Base-by-base conservation (phyloP, 306 rosid genomes). In the Cucurbita maxima region DNA sequence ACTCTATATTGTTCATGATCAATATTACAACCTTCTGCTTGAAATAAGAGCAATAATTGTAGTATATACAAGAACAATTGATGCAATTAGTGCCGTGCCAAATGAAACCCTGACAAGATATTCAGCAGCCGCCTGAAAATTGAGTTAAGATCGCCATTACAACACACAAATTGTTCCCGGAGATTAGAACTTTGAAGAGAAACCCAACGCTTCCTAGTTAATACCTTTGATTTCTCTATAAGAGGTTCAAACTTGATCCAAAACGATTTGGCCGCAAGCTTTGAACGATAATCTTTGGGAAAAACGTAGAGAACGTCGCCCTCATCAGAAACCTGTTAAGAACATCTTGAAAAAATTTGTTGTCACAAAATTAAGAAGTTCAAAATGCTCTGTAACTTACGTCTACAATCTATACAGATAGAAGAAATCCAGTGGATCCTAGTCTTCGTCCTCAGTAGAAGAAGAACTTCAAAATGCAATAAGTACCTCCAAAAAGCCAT, bases 61-160 rank as follows among this genome's bases (percentile, higher is more conserved):
- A 48, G 99, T 91, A 78, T 89, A 94, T 84, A 94, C 99, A 81
- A 94, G 79, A 83, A 94, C 89, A 72, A 94, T 89, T 16, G 99
- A 94, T 25, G 92, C 99, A 76, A 91, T 89, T 15, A 94, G 85
- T 25, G 97, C 96, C 22, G 97, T 94, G 56, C 99, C 99, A 84
- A 94, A 94, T 13, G 99, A 88, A 79, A 94, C 97, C 85, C 99
- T 85, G 15, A 90, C 89, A 77, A 94, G 63, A 84, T 94, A 94
- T 86, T 88, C 97, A 6, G 84, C 84, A 7, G 88, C 82, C 1
- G 88, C 91, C 99, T 94, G 85, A 74, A 88, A 79, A 79, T 75
- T 68, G 51, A 77, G 74, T 9, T 74, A 41, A 59, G 50, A 20
- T 34, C 52, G 76, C 45, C 44, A 74, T 52, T 6, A 76, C 16